Evolutionary conservation across 345 rosid genomes (phyloP).

Genomic region (Gossypium australe): DNA sequence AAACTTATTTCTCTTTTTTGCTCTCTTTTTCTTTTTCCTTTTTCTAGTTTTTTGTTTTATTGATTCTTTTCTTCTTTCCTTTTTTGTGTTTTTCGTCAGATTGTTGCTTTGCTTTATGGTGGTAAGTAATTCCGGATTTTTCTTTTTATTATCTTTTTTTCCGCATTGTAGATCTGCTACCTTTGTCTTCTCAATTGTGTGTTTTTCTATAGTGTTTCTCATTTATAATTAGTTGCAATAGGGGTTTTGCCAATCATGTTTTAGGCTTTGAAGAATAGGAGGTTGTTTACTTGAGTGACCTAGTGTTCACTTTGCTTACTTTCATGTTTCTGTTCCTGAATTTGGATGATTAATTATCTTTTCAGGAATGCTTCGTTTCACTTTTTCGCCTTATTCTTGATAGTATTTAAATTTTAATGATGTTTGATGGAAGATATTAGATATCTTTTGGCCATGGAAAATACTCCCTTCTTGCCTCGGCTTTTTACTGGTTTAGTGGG

Average conservation of each 20-base stretch:
- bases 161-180: constrained; percentile 13
- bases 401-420: background rate
- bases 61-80: background rate
- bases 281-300: background rate
- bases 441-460: background rate
- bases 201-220: background rate
- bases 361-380: background rate
- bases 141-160: background rate
- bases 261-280: background rate
- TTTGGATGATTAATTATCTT: background rate
- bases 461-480: no score
- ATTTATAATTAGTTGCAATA: background rate
- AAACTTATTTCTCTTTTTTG: background rate
- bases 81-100: constrained; percentile 37
- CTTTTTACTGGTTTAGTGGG: background rate
- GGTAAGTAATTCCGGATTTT: constrained; percentile 52
- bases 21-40: no score
- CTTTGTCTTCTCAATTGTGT: constrained; percentile 3
- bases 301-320: background rate
- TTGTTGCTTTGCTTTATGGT: constrained; percentile 66
- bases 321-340: background rate
- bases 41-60: background rate
- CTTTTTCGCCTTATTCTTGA: no score
- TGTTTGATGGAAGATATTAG: background rate
- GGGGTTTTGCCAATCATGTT: background rate